These are phyloP conservation scores for Wallacemonas collosoma DNA, from an alignment of 208 protist genomes.

Conservation along the genomic window DNA sequence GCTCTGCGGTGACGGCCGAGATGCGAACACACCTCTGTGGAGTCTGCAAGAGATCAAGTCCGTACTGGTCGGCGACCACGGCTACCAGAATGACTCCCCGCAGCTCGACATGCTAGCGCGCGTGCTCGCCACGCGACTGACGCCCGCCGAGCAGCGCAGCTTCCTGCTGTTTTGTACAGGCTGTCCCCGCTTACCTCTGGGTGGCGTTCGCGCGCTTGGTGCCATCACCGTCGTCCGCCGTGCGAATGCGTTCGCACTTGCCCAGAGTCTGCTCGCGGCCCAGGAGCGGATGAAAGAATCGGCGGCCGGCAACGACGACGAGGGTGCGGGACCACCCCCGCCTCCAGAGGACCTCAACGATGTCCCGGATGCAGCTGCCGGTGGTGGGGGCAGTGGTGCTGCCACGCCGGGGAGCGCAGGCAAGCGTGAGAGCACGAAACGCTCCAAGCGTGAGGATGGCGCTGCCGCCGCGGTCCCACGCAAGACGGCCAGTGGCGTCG, in stretches of 20 bases:
- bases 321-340: neutral
- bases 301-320: slow-evolving; percentile 2
- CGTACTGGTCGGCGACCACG: slow-evolving; percentile 88
- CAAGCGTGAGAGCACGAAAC: neutral
- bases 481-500: neutral
- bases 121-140: slow-evolving; percentile 69
- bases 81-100: slow-evolving; percentile 84
- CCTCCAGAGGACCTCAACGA: neutral
- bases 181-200: slow-evolving; percentile 82
- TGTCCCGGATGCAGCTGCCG: neutral
- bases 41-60: slow-evolving; percentile 70
- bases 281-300: slow-evolving; percentile 18
- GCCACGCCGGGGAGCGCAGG: neutral
- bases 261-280: slow-evolving; percentile 16
- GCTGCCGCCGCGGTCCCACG: neutral
- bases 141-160: slow-evolving; percentile 72
- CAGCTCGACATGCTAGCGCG: slow-evolving; percentile 75
- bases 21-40: slow-evolving; percentile 69
- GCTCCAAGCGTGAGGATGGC: neutral
- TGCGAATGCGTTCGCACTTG: slow-evolving; percentile 55
- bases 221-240: slow-evolving; percentile 90
- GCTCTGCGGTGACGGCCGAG: slow-evolving; percentile 57
- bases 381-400: neutral
- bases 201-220: slow-evolving; percentile 80
- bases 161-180: slow-evolving; percentile 93